Evolutionary conservation across 2,329 filamentous ascomycete species (phyloP), one percentile per base, ranked within the genome.

Genomic region (Parafenestella ontariensis): DNA sequence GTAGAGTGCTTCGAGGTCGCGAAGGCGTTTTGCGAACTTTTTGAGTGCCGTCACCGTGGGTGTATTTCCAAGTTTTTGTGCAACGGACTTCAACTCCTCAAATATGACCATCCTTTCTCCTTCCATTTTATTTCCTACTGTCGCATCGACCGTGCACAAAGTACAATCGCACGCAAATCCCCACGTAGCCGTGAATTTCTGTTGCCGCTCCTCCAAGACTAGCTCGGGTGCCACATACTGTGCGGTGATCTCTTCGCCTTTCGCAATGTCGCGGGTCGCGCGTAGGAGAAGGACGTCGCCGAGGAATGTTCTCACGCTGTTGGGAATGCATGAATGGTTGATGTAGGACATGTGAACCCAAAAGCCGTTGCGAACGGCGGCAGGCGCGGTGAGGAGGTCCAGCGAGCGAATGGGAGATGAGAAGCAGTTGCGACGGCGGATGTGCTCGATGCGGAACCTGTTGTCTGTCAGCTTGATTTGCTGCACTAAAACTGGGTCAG

Each of bases 341-440:
- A 76, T 69, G 52, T 77, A 78, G 0, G 77, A 73, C 1, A 76
- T 72, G 17, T 72, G 64, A 4, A 73, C 64, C 77, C 78, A 81
- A 47, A 80, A 64, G 5, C 78, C 78, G 43, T 65, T 66, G 9
- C 63, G 58, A 1, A 68, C 46, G 28, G 63, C 54, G 0, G 58
- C 55, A 31, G 61, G 58, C 20, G 56, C 45, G 6, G 46, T 47
- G 13, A 68, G 43, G 7, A 67, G 45, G 28, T 65, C 61, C 2
- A 59, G 31, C 10, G 63, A 65, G 21, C 60, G 60, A 4, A 56
- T 56, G 2, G 65, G 66, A 28, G 70, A 76, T 0, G 77, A 77
- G 45, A 84, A 84, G 54, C 58, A 60, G 58, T 85, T 85, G 8
- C 78, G 61, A 0, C 67, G 53, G 5, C 81, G 71, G 46, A 80